Evolutionary conservation across 2,329 filamentous ascomycete genomes (phyloP), one percentile per base, ranked within the genome.

Genomic region (Trichoderma semiorbis): DNA sequence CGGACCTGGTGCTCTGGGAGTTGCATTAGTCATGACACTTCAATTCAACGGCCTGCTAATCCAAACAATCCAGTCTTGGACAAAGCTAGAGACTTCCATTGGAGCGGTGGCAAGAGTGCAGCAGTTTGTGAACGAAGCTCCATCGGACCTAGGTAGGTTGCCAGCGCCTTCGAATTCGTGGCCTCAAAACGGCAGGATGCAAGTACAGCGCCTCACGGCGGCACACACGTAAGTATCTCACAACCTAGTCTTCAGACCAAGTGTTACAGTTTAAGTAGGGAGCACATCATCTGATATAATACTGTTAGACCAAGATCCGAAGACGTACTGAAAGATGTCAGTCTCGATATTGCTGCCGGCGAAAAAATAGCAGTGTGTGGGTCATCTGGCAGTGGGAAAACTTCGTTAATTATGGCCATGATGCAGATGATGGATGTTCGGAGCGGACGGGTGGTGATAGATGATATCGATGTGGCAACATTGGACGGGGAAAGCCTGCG

Each of bases 381-480:
- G 1, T 74, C 81, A 5, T 83, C 77, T 5, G 81, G 81, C 28
- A 80, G 64, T 65, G 84, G 84, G 0, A 86, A 86, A 75, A 85
- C 83, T 0, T 83, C 82, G 0, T 72, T 82, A 5, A 77, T 85
- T 4, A 77, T 83, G 18, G 78, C 82, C 7, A 79, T 82, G 18
- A 76, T 85, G 18, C 79, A 80, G 2, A 79, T 86, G 0, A 77
- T 86, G 0, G 82, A 85, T 24, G 83, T 83, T 6, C 74, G 73
- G 1, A 47, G 63, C 0, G 43, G 69, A 8, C 76, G 78, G 21
- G 82, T 86, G 24, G 71, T 75, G 0, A 84, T 88, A 24, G 86
- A 88, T 72, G 7, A 78, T 47, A 47, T 4, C 8, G 43, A 47
- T 47, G 43, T 47, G 10, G 18, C 43, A n/a, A 47, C 43, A 21